Evolutionary conservation across 2,329 filamentous ascomycete species (phyloP), one percentile per base, ranked within the genome.

Genomic region (Alternaria sp.): DNA sequence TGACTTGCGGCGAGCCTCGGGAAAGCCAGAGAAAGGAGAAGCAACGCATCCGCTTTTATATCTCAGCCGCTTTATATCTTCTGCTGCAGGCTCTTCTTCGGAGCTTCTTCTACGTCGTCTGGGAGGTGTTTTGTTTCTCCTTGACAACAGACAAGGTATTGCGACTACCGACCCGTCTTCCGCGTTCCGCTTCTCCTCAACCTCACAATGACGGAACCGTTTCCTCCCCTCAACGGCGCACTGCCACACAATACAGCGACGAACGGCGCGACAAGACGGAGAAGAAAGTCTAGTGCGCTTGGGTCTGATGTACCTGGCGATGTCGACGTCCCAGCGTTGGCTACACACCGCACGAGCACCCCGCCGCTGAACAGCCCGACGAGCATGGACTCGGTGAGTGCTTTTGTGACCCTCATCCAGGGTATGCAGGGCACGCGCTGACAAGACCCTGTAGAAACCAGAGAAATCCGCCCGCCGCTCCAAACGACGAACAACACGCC

Each of bases 221-320:
- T 78, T 47, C 76, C 76, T 32, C 62, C 73, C 15, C 70, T 79
- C 26, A 65, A 74, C 62, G 67, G 70, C 49, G 59, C 71, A 54
- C 61, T 44, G 32, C 56, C 68, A 19, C 69, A 61, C 26, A 57
- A 56, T 10, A 71, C 47, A 40, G 60, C 40, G 9, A 57, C 49
- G 15, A 72, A 76, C 61, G 65, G 59, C n/a, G 55, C 62, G 21
- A 46, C 59, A 4, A 59, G 65, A 17, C 72, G 77, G 69, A 76
- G 82, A 68, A 75, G 83, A 69, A 83, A 82, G 67, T 83, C 81
- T 15, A 84, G 82, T 72, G 83, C 78, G 40, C 78, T 87, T 15
- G 84, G 85, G 30, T 83, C 79, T 43, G 85, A 87, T 64, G 82
- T 86, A 25, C 80, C 82, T 26, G 85, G 85, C 61, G 85, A 87